These are phyloP conservation scores for Salix koriyanagi DNA, from an alignment of 345 rosid genomes.

Conservation along the genomic window DNA sequence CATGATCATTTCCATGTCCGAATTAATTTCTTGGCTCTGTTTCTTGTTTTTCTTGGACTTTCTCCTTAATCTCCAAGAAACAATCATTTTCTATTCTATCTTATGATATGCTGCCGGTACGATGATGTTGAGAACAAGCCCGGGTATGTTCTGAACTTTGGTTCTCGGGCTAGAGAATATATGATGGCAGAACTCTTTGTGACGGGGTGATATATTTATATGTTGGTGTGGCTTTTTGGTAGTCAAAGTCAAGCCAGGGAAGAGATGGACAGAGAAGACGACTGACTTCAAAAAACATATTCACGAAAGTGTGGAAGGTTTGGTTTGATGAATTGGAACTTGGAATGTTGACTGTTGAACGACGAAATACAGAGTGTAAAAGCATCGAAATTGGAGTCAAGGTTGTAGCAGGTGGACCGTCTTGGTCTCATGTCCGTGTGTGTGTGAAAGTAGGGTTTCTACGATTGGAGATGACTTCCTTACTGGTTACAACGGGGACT, in stretches of 20 bases:
- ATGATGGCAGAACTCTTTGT: not conserved
- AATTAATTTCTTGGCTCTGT: not conserved
- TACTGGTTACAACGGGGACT: too few species aligned
- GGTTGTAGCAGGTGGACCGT: not conserved
- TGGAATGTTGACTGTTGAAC: conserved; percentile 24
- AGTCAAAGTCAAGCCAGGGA: not conserved
- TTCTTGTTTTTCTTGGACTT: not conserved
- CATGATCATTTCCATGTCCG: conserved; percentile 18
- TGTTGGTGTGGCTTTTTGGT: not conserved
- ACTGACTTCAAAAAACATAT: not conserved
- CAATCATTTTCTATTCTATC: not conserved
- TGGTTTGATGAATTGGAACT: not conserved
- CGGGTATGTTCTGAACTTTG: not conserved
- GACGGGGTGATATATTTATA: not conserved
- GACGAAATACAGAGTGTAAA: not conserved
- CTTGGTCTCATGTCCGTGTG: not conserved
- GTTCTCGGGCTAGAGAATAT: not conserved
- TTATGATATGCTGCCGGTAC: too few species aligned
- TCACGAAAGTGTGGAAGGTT: not conserved
- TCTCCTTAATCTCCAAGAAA: conserved; percentile 4
- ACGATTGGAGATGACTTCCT: too few species aligned
- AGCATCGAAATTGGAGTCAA: not conserved
- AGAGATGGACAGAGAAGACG: not conserved
- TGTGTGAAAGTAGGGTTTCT: too few species aligned
- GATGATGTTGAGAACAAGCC: not conserved